Evolutionary conservation across 768 basidiomycete species (phyloP).

Genomic region (Rhizopogon vesiculosus): DNA sequence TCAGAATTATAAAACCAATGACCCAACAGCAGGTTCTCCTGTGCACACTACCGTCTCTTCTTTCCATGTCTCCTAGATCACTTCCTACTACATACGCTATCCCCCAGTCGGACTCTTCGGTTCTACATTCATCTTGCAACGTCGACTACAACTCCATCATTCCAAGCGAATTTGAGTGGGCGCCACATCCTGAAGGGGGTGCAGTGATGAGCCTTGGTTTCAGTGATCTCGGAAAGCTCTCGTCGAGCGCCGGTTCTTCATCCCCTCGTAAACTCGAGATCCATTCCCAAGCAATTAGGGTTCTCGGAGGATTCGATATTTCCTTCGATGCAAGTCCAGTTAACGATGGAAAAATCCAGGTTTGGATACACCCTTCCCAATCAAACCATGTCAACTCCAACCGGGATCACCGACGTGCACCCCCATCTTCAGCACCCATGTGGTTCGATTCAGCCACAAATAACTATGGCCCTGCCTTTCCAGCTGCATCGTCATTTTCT

Average conservation of each 20-base stretch:
- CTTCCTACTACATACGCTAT: constrained; percentile 54
- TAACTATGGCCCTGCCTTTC: constrained; percentile 6
- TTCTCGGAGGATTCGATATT: constrained; percentile 59
- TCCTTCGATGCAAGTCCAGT: constrained; percentile 65
- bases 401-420: constrained; percentile 8
- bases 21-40: constrained; percentile 60
- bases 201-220: constrained; percentile 46
- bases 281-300: constrained; percentile 39
- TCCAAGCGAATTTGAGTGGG: constrained; percentile 55
- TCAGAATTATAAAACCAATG: not conserved
- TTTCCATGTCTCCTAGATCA: constrained; percentile 61
- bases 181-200: constrained; percentile 29
- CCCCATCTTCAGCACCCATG: constrained; percentile 15
- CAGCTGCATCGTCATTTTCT: constrained; percentile 16
- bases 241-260: constrained; percentile 26
- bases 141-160: constrained; percentile 38
- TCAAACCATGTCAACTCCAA: constrained; percentile 20
- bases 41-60: constrained; percentile 70
- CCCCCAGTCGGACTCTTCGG: constrained; percentile 35
- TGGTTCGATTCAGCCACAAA: constrained; percentile 18
- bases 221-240: constrained; percentile 32
- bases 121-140: constrained; percentile 39
- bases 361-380: constrained; percentile 63
- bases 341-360: constrained; percentile 68
- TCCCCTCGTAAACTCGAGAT: constrained; percentile 47